Percentiles rank a stretch among this genome's conserved stretches.
Evolutionary conservation across 2,329 filamentous ascomycete genomes (phyloP).

Genomic region (Aspergillus felis): DNA sequence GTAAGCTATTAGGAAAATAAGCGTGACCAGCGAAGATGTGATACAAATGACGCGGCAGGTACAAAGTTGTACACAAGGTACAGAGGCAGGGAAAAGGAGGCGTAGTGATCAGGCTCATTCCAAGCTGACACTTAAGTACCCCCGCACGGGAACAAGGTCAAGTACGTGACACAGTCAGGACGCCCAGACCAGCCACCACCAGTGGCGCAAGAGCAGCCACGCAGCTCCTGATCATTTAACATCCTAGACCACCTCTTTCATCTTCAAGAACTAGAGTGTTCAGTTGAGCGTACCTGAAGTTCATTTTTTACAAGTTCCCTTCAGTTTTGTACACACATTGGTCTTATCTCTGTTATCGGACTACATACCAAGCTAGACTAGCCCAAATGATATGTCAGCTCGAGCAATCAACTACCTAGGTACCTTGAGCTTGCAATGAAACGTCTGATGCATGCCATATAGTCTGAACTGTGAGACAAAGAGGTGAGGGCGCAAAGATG

Average conservation of each 20-base stretch:
- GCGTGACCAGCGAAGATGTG: not conserved
- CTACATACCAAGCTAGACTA: not conserved
- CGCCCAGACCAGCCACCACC: not conserved
- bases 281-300: no score
- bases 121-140: not conserved
- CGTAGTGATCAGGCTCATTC: not conserved
- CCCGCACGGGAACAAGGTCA: not conserved
- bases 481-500: not conserved
- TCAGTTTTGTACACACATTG: not conserved
- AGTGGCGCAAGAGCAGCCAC: not conserved
- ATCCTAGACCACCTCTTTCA: not conserved
- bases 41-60: not conserved
- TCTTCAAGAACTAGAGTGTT: no score
- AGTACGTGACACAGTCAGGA: not conserved
- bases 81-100: not conserved
- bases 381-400: not conserved
- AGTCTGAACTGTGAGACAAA: not conserved
- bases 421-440: no score
- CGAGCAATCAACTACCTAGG: not conserved
- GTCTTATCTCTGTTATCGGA: constrained; percentile 1
- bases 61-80: not conserved
- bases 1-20: not conserved
- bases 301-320: no score
- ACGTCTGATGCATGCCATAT: no score
- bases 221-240: not conserved